A percentile compares a stretch with the other conserved stretches of the same genome.
phyloP scores from a whole-genome alignment of 73 alveolate genomes.

The Urostyla sp. region DNA sequence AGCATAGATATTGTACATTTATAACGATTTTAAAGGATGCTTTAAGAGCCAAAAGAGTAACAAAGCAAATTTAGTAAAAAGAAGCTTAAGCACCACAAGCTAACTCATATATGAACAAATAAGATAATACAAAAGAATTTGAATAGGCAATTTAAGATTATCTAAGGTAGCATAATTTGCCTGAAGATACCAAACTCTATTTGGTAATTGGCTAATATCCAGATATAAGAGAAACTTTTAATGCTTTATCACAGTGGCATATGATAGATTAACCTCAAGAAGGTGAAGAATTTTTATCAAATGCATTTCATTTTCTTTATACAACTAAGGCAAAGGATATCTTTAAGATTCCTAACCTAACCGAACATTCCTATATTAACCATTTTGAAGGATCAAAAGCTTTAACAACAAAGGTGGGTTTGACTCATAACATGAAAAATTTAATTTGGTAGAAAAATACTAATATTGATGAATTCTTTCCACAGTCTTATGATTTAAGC shows the following conservation, averaged over 20 bases:
- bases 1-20: conserved; percentile 42
- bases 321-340: conserved; percentile 53
- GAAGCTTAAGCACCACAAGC: background rate
- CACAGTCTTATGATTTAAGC: conserved; percentile 33
- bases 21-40: conserved; percentile 33
- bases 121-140: background rate
- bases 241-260: conserved; percentile 64
- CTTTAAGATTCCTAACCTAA: conserved; percentile 39
- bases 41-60: conserved; percentile 40
- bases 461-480: conserved; percentile 49
- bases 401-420: conserved; percentile 62
- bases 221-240: conserved; percentile 59
- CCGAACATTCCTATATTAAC: conserved; percentile 12
- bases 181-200: conserved; percentile 58
- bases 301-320: conserved; percentile 48
- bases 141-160: background rate
- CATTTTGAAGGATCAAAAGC: conserved; percentile 56
- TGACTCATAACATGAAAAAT: conserved; percentile 62
- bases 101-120: background rate
- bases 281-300: conserved; percentile 55
- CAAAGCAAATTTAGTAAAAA: background rate
- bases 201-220: conserved; percentile 61
- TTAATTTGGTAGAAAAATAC: conserved; percentile 37
- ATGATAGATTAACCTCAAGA: conserved; percentile 48
- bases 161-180: conserved; percentile 33